Conservation (phyloP, 2,329 filamentous ascomycete genomes). For the Xylariaceae sp. region DNA sequence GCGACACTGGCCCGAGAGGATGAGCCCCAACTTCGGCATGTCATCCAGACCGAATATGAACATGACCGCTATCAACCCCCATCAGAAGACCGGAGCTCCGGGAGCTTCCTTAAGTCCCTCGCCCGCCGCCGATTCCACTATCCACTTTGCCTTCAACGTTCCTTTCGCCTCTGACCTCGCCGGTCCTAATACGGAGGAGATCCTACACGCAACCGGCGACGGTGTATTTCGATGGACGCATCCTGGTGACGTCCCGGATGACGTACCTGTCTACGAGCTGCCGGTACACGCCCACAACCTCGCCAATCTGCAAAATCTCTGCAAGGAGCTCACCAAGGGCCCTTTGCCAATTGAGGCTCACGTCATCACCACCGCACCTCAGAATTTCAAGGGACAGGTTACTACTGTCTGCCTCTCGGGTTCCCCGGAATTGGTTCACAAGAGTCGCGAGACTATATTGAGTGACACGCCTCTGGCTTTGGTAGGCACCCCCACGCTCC, state of each 20-base stretch:
- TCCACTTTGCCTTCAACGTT: conserved; percentile 96
- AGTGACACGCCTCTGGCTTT: conserved; percentile 91
- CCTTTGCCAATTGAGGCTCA: conserved; percentile 77
- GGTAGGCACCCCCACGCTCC: conserved; percentile 59
- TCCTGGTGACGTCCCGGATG: conserved; percentile 81
- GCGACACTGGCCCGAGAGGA: conserved; percentile 73
- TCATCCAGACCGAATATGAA: conserved; percentile 57
- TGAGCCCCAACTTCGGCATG: conserved; percentile 70
- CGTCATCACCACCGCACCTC: conserved; percentile 81
- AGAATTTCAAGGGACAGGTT: conserved; percentile 67
- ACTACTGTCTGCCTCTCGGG: conserved; percentile 93
- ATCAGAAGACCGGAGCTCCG: conserved; percentile 58
- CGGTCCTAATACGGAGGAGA: conserved; percentile 91
- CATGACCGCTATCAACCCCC: conserved; percentile 59
- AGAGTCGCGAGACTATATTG: conserved; percentile 85
- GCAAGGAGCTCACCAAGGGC: conserved; percentile 76
- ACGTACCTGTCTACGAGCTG: conserved; percentile 82
- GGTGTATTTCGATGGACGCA: conserved; percentile 93
- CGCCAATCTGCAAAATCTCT: conserved; percentile 75
- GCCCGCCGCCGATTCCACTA: conserved; percentile 72
- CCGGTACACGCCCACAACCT: conserved; percentile 92
- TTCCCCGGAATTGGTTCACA: conserved; percentile 82
- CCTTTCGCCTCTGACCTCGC: conserved; percentile 91
- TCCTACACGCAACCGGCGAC: conserved; percentile 87
- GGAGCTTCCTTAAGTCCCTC: conserved; percentile 64